phyloP scores from a whole-genome alignment of 169 alveolate species.

The Plasmodium inui region DNA sequence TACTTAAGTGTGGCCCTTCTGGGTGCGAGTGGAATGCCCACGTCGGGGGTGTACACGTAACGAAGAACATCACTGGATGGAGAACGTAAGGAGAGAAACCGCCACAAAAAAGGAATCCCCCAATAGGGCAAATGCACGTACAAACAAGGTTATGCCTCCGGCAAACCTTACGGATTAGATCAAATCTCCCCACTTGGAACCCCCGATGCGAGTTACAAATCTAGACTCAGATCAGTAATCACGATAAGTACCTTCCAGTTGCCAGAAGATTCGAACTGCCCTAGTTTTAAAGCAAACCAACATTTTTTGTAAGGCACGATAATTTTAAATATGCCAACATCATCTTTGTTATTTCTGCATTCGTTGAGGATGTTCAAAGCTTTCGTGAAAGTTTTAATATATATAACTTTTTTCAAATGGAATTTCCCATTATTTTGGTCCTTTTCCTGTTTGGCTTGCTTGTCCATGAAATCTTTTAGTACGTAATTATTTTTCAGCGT shows the following conservation, averaged over 20 bases:
- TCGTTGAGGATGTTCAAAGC: slow-evolving; percentile 67
- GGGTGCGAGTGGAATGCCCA: not conserved
- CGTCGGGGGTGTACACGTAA: not conserved
- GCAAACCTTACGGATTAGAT: not conserved
- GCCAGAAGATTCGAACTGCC: slow-evolving; percentile 74
- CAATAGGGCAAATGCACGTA: not conserved
- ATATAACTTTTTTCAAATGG: slow-evolving; percentile 41
- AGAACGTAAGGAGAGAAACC: not conserved
- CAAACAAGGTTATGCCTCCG: not conserved
- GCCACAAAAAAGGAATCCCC: not conserved
- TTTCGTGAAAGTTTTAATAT: slow-evolving; percentile 60
- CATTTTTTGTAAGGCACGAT: slow-evolving; percentile 58
- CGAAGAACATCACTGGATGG: not conserved
- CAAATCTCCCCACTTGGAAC: not conserved
- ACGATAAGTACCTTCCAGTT: slow-evolving; percentile 66
- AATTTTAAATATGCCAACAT: slow-evolving; percentile 67
- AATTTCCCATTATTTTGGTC: not conserved
- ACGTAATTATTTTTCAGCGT: slow-evolving; percentile 68
- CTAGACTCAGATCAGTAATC: slow-evolving; percentile 42
- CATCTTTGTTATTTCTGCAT: slow-evolving; percentile 76
- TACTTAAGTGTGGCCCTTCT: not conserved
- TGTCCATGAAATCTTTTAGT: slow-evolving; percentile 33
- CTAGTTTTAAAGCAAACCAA: slow-evolving; percentile 70
- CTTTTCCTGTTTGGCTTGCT: slow-evolving; percentile 14
- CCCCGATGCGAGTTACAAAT: not conserved